These are phyloP conservation scores for Sarcodon aspratus DNA, from an alignment of 768 basidiomycete species.

Conservation along the genomic window DNA sequence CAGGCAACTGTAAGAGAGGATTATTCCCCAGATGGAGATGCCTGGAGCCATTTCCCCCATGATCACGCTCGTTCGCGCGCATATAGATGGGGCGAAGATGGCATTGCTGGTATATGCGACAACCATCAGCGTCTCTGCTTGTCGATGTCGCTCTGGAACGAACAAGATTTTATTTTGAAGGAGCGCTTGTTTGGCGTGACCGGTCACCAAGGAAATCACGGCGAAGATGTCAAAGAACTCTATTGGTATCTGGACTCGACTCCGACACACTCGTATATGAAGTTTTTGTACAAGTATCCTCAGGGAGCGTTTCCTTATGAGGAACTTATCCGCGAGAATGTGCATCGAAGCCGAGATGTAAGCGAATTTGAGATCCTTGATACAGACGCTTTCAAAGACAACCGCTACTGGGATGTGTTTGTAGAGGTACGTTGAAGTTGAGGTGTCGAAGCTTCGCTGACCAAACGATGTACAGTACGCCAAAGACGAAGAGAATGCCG, in stretches of 20 bases:
- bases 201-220: constrained; percentile 96
- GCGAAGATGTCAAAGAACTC: constrained; percentile 97
- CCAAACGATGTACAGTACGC: constrained; percentile 57
- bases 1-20: constrained; percentile 98
- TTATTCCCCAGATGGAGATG: constrained; percentile 93
- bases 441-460: not conserved
- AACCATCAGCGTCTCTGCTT: constrained; percentile 94
- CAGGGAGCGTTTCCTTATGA: constrained; percentile 91
- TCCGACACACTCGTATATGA: constrained; percentile 99
- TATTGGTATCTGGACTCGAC: constrained; percentile 99
- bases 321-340: constrained; percentile 78
- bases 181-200: constrained; percentile 95
- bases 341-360: constrained; percentile 73
- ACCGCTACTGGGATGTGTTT: constrained; percentile 98
- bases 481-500: constrained; percentile 87
- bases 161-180: constrained; percentile 86
- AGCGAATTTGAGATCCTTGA: constrained; percentile 91
- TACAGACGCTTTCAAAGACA: constrained; percentile 82
- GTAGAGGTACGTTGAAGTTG: constrained; percentile 59
- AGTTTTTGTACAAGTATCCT: constrained; percentile 98
- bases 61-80: constrained; percentile 88
- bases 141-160: constrained; percentile 90
- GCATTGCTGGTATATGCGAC: constrained; percentile 93
- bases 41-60: constrained; percentile 93
- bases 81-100: constrained; percentile 99